Evolutionary conservation across 2,329 filamentous ascomycete genomes (phyloP).

Genomic region (Pestalotiopsis sp.): DNA sequence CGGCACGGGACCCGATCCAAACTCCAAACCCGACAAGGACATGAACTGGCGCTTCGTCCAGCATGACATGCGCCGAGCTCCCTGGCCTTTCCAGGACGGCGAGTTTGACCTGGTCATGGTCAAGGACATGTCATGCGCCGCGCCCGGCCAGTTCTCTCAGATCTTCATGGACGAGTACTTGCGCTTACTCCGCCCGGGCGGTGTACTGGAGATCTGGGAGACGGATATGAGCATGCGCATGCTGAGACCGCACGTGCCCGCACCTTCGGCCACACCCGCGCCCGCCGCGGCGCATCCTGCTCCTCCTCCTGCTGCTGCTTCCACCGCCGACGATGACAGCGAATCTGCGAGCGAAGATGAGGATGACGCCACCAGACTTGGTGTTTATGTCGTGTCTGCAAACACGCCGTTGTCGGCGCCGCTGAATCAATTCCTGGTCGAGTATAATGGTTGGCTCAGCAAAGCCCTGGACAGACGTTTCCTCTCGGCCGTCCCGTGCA

Average conservation of each 20-base stretch:
- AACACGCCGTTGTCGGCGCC: conserved; percentile 82
- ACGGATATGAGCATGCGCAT: conserved; percentile 84
- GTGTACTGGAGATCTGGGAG: conserved; percentile 87
- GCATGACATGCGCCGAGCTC: conserved; percentile 77
- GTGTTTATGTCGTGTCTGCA: conserved; percentile 80
- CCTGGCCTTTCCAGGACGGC: conserved; percentile 76
- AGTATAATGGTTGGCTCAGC: conserved; percentile 83
- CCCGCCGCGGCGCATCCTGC: neutral
- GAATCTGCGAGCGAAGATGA: conserved; percentile 32
- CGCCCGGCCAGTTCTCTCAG: conserved; percentile 63
- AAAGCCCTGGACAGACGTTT: conserved; percentile 74
- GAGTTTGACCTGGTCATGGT: conserved; percentile 89
- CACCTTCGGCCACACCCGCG: conserved; percentile 33
- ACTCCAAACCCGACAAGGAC: conserved; percentile 64
- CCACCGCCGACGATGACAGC: conserved; percentile 25
- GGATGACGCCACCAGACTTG: conserved; percentile 67
- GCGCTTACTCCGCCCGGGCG: conserved; percentile 76
- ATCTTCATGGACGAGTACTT: conserved; percentile 70
- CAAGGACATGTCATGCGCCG: conserved; percentile 76
- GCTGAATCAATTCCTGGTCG: conserved; percentile 79
- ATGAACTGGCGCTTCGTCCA: conserved; percentile 90
- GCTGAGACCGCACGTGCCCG: conserved; percentile 75
- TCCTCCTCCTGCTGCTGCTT: conserved; percentile 13
- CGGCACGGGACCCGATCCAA: conserved; percentile 37
- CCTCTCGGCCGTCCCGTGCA: conserved; percentile 77